Conservation (phyloP, 2,329 filamentous ascomycete genomes). For the Helotiales sp. region DNA sequence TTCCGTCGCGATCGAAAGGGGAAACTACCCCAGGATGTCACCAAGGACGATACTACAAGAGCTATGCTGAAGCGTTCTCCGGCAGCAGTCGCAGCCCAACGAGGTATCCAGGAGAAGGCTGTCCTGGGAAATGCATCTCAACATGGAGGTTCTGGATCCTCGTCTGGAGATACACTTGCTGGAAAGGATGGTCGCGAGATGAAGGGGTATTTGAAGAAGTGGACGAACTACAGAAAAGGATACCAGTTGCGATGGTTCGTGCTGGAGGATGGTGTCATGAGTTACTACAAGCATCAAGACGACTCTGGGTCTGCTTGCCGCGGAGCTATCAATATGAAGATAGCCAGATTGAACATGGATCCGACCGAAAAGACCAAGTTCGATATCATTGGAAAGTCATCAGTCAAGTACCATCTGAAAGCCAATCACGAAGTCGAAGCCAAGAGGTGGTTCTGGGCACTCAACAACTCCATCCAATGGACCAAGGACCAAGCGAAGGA, state of each 20-base stretch:
- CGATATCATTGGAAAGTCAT: constrained; percentile 97
- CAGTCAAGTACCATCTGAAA: constrained; percentile 97
- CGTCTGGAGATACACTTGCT: constrained; percentile 65
- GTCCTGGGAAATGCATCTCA: constrained; percentile 78
- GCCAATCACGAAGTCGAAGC: constrained; percentile 98
- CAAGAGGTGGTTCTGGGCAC: constrained; percentile 98
- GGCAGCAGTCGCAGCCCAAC: constrained; percentile 89
- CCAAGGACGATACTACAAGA: constrained; percentile 88
- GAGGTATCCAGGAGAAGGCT: constrained; percentile 95
- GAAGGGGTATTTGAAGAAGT: constrained; percentile 99
- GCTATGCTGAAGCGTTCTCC: constrained; percentile 93
- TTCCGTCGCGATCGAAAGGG: constrained; percentile 95
- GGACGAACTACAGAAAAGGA: constrained; percentile 97
- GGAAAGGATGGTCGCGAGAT: constrained; percentile 92
- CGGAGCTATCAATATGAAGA: constrained; percentile 98
- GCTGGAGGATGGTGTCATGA: constrained; percentile 93
- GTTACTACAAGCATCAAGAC: constrained; percentile 99
- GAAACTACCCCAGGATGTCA: constrained; percentile 93
- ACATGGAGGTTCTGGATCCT: constrained; percentile 55
- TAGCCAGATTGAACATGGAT: constrained; percentile 93
- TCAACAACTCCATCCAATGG: constrained; percentile 99
- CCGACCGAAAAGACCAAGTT: constrained; percentile 97
- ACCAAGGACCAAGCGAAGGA: constrained; percentile 95
- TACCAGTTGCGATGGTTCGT: constrained; percentile 99
- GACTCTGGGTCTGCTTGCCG: constrained; percentile 95